Evolutionary conservation across 352 stramenopile genomes (phyloP).

Genomic region (Globisporangium middletonii): DNA sequence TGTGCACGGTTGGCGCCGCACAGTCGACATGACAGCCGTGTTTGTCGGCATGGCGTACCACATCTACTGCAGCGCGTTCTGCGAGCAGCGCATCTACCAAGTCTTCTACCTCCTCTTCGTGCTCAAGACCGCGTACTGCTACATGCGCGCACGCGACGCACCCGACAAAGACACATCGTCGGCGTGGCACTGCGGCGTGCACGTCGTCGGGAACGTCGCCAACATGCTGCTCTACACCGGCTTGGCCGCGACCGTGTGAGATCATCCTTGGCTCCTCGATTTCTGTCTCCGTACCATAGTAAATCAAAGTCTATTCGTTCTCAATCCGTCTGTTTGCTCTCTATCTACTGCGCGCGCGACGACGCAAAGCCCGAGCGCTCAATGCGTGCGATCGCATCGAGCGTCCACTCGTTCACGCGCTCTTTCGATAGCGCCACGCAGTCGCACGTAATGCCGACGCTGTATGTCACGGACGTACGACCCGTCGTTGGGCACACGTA

Average conservation of each 20-base stretch:
- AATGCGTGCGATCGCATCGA: constrained; percentile 32
- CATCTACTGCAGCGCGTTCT: constrained; percentile 52
- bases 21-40: constrained; percentile 61
- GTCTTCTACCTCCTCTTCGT: constrained; percentile 55
- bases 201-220: constrained; percentile 68
- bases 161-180: constrained; percentile 62
- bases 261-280: neutral
- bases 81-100: constrained; percentile 49
- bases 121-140: constrained; percentile 69
- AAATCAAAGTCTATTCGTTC: no score
- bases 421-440: constrained; percentile 37
- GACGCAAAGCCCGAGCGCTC: constrained; percentile 53
- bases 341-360: constrained; percentile 28
- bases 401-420: constrained; percentile 38
- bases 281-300: neutral
- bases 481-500: constrained; percentile 49
- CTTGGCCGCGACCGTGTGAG: constrained; percentile 22
- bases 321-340: neutral
- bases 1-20: constrained; percentile 67
- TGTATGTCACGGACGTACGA: constrained; percentile 59
- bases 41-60: constrained; percentile 55
- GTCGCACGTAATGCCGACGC: constrained; percentile 34
- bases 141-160: constrained; percentile 52
- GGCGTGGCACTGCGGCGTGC: constrained; percentile 72
- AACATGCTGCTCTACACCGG: constrained; percentile 76